Base-by-base conservation (phyloP, 306 rosid species). In the Trifolium subterraneum region DNA sequence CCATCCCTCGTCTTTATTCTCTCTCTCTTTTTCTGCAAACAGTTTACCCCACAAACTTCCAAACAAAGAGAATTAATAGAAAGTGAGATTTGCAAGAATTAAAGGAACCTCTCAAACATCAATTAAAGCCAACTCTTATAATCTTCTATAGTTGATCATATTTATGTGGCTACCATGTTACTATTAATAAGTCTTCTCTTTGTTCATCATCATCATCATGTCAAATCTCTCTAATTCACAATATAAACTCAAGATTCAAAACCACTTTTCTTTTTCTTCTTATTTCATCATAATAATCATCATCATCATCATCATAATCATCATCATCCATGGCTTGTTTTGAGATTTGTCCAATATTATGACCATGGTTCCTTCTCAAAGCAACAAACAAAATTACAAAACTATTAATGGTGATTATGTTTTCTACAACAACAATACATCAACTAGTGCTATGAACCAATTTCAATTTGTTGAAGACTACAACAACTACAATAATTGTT, bases 21-120 rank as follows among this genome's bases (percentile, higher is more conserved):
- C 75, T 80, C 72, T 75, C 75, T 59, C 51, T 44, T 68, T 42
- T 68, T 42, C 67, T 82, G 86, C 85, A 82, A 77, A 80, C 79
- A 85, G 87, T 82, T 86, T 70, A 66, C 74, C 77, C 73, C 97
- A 88, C 93, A 94, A 92, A 83, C 89, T 88, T 94, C 96, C 96
- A 94, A 90, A 90, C 75, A 86, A 86, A 90, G 87, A 81, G 88
- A 90, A 94, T 89, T 87, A 86, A 87, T 86, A 84, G 93, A 92
- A 92, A 91, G 96, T 85, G 90, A 85, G 91, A 91, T 87, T 90
- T 88, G 84, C 84, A 83, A 70, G 76, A 85, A 75, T 68, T 71
- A 70, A 69, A 56, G 63, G 63, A 56, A 41, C 60, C 77, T 42
- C 31, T 19, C 31, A 74, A 74, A 75, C 84, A 78, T 59, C 67